These are phyloP conservation scores for Xerocomellus intermedius DNA, from an alignment of 768 basidiomycete genomes.

Conservation along the genomic window DNA sequence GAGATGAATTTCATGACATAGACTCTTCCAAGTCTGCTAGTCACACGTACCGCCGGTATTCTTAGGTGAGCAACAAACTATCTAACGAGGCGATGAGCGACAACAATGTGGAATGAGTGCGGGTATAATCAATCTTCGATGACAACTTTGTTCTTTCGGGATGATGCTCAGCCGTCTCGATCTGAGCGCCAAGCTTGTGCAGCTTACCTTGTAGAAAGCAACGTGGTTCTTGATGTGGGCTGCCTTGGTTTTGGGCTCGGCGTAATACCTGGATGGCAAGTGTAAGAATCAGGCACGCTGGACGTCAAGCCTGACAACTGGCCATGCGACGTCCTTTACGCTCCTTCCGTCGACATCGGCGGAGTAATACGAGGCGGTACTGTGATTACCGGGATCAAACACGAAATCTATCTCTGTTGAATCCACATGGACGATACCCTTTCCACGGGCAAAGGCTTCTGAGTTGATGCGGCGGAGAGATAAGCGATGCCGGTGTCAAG, in stretches of 20 bases:
- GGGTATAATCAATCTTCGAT: conserved; percentile 14
- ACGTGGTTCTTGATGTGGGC: conserved; percentile 62
- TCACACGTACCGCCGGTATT: neutral
- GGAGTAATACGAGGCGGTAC: conserved; percentile 66
- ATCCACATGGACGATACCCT: conserved; percentile 41
- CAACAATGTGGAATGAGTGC: neutral
- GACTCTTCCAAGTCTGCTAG: too few relatives aligned
- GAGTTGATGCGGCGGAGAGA: neutral
- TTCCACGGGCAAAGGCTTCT: conserved; percentile 71
- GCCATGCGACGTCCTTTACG: conserved; percentile 68
- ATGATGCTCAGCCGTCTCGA: neutral
- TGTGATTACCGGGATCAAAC: conserved; percentile 24
- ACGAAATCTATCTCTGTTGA: neutral
- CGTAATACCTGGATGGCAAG: conserved; percentile 58
- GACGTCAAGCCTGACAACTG: conserved; percentile 16
- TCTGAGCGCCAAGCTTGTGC: neutral
- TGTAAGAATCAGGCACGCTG: neutral
- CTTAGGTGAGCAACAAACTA: neutral
- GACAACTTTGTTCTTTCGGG: conserved; percentile 19
- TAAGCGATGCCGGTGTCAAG: neutral
- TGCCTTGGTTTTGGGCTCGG: conserved; percentile 53
- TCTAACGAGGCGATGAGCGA: neutral
- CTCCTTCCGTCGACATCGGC: conserved; percentile 46
- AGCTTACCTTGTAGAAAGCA: conserved; percentile 76
- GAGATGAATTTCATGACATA: neutral